Evolutionary conservation across 495 filamentous ascomycete species (phyloP).

Genomic region (Letharia lupina): DNA sequence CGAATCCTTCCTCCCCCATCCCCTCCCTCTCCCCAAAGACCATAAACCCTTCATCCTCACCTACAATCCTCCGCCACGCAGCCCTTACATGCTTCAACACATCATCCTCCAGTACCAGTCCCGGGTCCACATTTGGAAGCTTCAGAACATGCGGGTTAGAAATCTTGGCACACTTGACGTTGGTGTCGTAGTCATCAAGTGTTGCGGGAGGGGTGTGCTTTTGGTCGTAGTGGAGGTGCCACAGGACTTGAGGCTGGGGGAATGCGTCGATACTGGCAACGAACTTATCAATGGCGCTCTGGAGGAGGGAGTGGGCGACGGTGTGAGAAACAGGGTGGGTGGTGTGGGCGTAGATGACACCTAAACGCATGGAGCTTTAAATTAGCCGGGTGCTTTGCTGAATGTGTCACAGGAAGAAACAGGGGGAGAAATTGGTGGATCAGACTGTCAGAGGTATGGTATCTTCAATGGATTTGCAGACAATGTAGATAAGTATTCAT

Average conservation of each 20-base stretch:
- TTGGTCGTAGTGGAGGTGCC: constrained; percentile 57
- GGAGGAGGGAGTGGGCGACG: constrained; percentile 38
- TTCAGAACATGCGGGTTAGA: constrained; percentile 28
- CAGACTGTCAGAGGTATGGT: constrained; percentile 79
- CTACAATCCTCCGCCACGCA: constrained; percentile 56
- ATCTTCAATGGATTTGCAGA: constrained; percentile 79
- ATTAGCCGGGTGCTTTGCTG: constrained; percentile 18
- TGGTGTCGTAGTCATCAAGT: constrained; percentile 21
- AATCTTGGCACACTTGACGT: constrained; percentile 28
- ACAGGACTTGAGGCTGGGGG: constrained; percentile 39
- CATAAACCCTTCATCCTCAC: constrained; percentile 56
- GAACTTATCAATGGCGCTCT: constrained; percentile 48
- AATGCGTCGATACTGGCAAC: constrained; percentile 34
- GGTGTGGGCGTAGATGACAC: constrained; percentile 61
- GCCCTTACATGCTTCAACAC: constrained; percentile 51
- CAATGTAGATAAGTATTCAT: constrained; percentile 99
- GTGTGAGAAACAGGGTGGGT: constrained; percentile 25
- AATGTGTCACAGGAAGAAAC: constrained; percentile 15
- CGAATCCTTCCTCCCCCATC: constrained; percentile 39
- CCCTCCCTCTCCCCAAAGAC: constrained; percentile 48
- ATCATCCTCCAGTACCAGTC: constrained; percentile 62
- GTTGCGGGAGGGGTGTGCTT: constrained; percentile 24
- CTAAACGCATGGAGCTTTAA: constrained; percentile 34
- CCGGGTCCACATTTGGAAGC: constrained; percentile 48
- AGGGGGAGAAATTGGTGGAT: constrained; percentile 42